A percentile compares a stretch with the other conserved stretches of the same genome.
Evolutionary conservation across 2,329 filamentous ascomycete species (phyloP).

Genomic region (Fusarium floridanum): DNA sequence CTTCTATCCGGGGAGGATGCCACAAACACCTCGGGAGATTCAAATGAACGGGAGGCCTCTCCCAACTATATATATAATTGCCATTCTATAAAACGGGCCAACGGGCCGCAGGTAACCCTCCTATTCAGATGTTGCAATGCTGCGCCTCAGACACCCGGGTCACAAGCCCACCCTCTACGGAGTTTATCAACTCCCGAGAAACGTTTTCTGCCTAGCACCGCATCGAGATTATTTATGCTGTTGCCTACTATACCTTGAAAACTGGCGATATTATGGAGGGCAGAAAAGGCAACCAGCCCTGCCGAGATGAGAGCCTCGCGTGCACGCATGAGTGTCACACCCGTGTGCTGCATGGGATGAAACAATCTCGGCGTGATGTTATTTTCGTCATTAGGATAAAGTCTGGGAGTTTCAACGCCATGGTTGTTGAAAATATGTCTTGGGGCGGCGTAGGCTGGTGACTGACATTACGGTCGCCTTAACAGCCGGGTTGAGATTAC

Average conservation of each 20-base stretch:
- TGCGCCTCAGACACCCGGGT: background rate
- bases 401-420: background rate
- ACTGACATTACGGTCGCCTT: background rate
- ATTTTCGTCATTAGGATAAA: background rate
- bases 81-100: background rate
- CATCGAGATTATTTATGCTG: background rate
- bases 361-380: background rate
- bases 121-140: background rate
- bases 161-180: background rate
- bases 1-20: background rate
- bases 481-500: background rate
- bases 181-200: background rate
- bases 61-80: background rate
- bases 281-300: background rate
- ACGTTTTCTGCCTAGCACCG: background rate
- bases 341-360: background rate
- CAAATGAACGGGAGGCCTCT: background rate
- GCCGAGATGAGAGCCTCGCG: background rate
- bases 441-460: background rate
- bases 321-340: background rate
- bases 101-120: background rate
- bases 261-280: background rate
- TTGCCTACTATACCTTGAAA: background rate
- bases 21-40: background rate
- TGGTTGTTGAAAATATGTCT: background rate